Conservation (phyloP, 202 grass and related monocot species). For the Hordeum pubiflorum region DNA sequence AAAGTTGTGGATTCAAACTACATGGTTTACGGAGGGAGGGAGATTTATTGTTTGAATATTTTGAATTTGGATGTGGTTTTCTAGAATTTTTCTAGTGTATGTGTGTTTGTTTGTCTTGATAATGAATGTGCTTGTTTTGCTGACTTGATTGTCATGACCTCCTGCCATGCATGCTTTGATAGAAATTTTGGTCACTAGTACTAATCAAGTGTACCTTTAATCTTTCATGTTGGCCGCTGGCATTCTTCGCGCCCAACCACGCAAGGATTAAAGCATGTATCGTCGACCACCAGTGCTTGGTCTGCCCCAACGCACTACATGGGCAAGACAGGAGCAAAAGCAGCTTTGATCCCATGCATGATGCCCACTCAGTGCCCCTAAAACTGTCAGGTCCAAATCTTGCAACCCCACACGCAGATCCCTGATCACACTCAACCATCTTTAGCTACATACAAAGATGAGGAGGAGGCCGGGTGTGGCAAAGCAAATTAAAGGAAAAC, state of each 20-base stretch:
- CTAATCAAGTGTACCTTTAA: neutral
- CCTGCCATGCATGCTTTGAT: neutral
- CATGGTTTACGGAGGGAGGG: too few relatives aligned
- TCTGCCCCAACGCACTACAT: neutral
- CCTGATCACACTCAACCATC: neutral
- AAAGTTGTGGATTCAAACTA: too few relatives aligned
- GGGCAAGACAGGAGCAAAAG: neutral
- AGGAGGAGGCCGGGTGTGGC: neutral
- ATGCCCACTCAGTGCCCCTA: neutral
- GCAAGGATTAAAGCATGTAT: neutral
- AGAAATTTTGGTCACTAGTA: neutral
- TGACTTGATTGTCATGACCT: too few relatives aligned
- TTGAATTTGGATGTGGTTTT: too few relatives aligned
- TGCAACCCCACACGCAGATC: neutral
- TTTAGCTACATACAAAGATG: neutral
- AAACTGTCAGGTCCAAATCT: conserved; percentile 10
- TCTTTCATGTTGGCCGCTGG: neutral
- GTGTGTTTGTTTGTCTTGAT: too few relatives aligned
- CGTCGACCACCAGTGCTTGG: neutral
- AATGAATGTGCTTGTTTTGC: too few relatives aligned
- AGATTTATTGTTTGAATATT: too few relatives aligned
- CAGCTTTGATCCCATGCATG: conserved; percentile 7
- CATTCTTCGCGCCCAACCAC: neutral
- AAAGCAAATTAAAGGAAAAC: conserved; percentile 4
- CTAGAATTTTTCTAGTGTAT: too few relatives aligned